These are phyloP conservation scores for Globisporangium heterothallicum DNA, from an alignment of 352 stramenopile genomes.

Conservation along the genomic window DNA sequence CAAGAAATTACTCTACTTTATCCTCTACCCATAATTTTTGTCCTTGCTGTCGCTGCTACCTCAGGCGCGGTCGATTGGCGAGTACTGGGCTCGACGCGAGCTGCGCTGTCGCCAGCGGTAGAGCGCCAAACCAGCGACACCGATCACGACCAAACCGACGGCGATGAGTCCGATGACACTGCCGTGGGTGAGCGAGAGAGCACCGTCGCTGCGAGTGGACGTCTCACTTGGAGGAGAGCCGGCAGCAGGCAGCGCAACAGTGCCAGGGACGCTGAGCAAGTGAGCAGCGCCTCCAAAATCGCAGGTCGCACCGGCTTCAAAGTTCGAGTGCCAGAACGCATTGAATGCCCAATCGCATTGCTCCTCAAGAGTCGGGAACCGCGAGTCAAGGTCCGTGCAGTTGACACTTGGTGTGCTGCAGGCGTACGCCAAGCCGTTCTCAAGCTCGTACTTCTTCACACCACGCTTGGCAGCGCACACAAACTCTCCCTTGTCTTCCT, in stretches of 20 bases:
- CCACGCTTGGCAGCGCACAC: conserved; percentile 66
- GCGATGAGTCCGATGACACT: conserved; percentile 5
- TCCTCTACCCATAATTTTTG: too few relatives aligned
- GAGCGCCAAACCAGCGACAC: conserved; percentile 9
- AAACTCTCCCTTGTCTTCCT: conserved; percentile 72
- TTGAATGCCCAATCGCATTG: conserved; percentile 70
- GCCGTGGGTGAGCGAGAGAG: neutral
- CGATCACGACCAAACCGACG: conserved; percentile 14
- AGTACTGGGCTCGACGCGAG: conserved; percentile 32
- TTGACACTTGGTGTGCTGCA: conserved; percentile 46
- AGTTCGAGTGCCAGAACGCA: conserved; percentile 61
- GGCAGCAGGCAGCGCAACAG: too few relatives aligned
- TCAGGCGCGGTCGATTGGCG: conserved; percentile 33
- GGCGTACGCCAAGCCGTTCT: conserved; percentile 49
- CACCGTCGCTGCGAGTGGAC: neutral
- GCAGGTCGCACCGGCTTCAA: conserved; percentile 59
- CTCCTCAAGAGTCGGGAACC: conserved; percentile 51
- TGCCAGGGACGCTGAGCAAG: conserved; percentile 24
- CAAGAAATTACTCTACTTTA: too few relatives aligned
- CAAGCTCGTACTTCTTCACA: conserved; percentile 42
- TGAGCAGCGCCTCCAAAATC: conserved; percentile 68
- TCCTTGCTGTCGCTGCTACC: too few relatives aligned
- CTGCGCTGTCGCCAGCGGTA: conserved; percentile 20
- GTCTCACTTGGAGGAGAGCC: too few relatives aligned
- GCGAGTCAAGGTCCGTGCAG: conserved; percentile 39